Percentiles rank a stretch among this genome's conserved stretches.
phyloP scores from a whole-genome alignment of 2,329 filamentous ascomycete species.

The Atkinsonella hypoxylon region DNA sequence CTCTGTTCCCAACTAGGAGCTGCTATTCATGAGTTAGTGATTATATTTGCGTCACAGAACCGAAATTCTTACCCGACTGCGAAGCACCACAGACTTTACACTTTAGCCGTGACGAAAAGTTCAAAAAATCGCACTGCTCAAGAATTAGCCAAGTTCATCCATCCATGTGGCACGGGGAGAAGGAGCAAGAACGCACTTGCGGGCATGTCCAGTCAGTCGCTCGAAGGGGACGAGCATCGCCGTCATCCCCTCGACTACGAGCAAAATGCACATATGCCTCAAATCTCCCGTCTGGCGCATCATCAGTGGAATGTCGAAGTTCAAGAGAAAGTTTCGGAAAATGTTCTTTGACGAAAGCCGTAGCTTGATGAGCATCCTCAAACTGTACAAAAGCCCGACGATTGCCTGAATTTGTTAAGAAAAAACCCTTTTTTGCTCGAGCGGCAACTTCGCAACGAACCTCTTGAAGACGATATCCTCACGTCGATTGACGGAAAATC shows the following conservation, averaged over 20 bases:
- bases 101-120: slow-evolving; percentile 24
- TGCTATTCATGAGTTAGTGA: background rate
- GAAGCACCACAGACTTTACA: slow-evolving; percentile 27
- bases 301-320: slow-evolving; percentile 25
- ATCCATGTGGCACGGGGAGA: background rate
- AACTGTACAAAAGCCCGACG: slow-evolving; percentile 32
- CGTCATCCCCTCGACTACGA: slow-evolving; percentile 22
- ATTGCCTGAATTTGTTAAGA: slow-evolving; percentile 18
- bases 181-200: slow-evolving; percentile 14
- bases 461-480: slow-evolving; percentile 24
- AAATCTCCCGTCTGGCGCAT: slow-evolving; percentile 25
- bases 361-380: slow-evolving; percentile 25
- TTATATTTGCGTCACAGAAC: background rate
- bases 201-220: slow-evolving; percentile 24
- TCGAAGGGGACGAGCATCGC: slow-evolving; percentile 15
- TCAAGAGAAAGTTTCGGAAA: slow-evolving; percentile 27
- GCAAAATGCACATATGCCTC: slow-evolving; percentile 30
- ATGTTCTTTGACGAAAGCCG: slow-evolving; percentile 30
- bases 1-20: slow-evolving; percentile 21
- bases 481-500: slow-evolving; percentile 27
- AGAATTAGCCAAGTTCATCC: slow-evolving; percentile 9
- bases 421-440: background rate
- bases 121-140: slow-evolving; percentile 26
- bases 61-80: slow-evolving; percentile 16
- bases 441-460: slow-evolving; percentile 10